Conservation (phyloP, 2,329 filamentous ascomycete genomes). For the Colletotrichum sp. region DNA sequence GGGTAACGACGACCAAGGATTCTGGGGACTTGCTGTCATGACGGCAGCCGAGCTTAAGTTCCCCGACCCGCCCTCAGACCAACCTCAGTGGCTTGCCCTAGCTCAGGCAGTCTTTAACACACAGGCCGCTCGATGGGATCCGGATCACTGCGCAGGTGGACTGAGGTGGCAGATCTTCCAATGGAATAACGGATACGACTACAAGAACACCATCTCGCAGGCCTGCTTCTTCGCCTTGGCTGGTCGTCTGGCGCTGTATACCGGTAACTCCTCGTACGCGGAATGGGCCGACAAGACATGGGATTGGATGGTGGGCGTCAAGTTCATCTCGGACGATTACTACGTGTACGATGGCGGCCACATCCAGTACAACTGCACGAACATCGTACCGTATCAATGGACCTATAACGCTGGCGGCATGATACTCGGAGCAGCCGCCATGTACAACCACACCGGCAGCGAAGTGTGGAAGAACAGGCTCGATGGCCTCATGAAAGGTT, state of each 20-base stretch:
- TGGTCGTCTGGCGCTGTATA: slow-evolving; percentile 77
- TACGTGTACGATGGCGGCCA: slow-evolving; percentile 68
- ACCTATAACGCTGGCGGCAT: slow-evolving; percentile 73
- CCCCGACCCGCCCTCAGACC: slow-evolving; percentile 57
- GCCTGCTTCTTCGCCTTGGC: slow-evolving; percentile 68
- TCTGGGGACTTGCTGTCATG: slow-evolving; percentile 76
- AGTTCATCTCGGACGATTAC: slow-evolving; percentile 65
- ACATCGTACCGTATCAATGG: slow-evolving; percentile 68
- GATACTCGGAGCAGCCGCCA: slow-evolving; percentile 69
- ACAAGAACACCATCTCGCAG: slow-evolving; percentile 73
- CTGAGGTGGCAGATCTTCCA: slow-evolving; percentile 85
- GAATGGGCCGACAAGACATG: slow-evolving; percentile 80
- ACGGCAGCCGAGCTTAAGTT: slow-evolving; percentile 74
- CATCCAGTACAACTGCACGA: slow-evolving; percentile 60
- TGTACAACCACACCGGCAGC: slow-evolving; percentile 67
- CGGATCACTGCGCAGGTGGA: slow-evolving; percentile 72
- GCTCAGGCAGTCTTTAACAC: slow-evolving; percentile 84
- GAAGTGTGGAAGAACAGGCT: slow-evolving; percentile 63
- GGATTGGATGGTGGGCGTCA: slow-evolving; percentile 66
- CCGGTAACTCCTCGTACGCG: slow-evolving; percentile 76
- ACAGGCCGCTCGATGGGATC: slow-evolving; percentile 77
- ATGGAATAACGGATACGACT: slow-evolving; percentile 82
- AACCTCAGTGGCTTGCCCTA: slow-evolving; percentile 73
- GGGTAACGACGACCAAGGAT: slow-evolving; percentile 79
- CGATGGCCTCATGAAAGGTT: slow-evolving; percentile 60